Evolutionary conservation across 306 rosid genomes (phyloP), one percentile per base, ranked within the genome.

Genomic region (Malus orientalis): DNA sequence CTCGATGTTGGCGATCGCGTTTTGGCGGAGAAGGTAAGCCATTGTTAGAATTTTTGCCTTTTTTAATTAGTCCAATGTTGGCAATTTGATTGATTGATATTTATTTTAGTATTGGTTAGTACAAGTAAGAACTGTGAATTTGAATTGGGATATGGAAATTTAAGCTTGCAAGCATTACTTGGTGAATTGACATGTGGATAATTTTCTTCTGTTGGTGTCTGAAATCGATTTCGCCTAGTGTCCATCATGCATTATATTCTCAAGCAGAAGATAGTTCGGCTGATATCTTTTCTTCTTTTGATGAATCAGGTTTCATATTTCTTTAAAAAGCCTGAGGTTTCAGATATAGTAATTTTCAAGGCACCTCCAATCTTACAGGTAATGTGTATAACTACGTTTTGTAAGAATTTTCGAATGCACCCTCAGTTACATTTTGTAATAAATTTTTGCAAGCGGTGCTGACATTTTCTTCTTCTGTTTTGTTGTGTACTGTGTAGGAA

Each of bases 1-100:
- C 93, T 95, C 8, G 89, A 91, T 68, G 97, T 86, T 3, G 99
- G 99, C 54, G 99, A 95, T 70, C 99, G 99, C 9, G 79, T 95
- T 86, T 77, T 95, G 61, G 90, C 99, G 1, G 97, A 95, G 82
- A 95, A 95, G 99, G 99, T 95, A 33, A n/a, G 84, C 40, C 25
- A 9, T 45, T 18, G n/a, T 32, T 58, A 33, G 3, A 36, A 40
- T 74, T 19, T 55, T 61, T 57, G 49, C 54, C 12, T 33, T 15
- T 61, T 45, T 38, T 5, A 14, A 40, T 32, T 33, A 30, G 5
- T 57, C 29, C 27, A 49, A n/a, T 15, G 38, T 49, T 49, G 19
- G 55, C 42, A 3, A 22, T 49, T n/a, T 51, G 64, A 16, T 67
- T 7, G 5, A 14, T 19, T 69, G 38, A 47, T 25, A 14, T 16